phyloP scores from a whole-genome alignment of 192 early-diverging fungal species.

The Coemansia sp. region DNA sequence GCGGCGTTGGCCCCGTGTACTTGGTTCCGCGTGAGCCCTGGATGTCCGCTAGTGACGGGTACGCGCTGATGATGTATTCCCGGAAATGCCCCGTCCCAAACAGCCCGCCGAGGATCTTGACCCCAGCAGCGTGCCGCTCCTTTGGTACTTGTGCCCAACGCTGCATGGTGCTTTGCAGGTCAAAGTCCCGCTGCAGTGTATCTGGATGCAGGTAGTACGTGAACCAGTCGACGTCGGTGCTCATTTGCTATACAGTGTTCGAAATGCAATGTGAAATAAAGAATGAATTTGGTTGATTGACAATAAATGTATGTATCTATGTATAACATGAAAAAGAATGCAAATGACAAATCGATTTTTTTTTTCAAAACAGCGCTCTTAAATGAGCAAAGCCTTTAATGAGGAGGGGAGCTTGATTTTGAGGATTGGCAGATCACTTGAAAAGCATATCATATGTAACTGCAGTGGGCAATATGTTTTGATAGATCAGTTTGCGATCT shows the following conservation, averaged over 20 bases:
- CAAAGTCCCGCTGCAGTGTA: slow-evolving; percentile 27
- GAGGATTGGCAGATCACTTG: too few species aligned
- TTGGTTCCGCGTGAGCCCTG: slow-evolving; percentile 10
- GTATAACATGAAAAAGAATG: neutral
- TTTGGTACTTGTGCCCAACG: slow-evolving; percentile 1
- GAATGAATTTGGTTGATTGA: neutral
- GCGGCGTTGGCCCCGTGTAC: slow-evolving; percentile 30
- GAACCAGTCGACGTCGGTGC: slow-evolving; percentile 37
- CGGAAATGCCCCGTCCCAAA: slow-evolving; percentile 38
- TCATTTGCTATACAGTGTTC: neutral
- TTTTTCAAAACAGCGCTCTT: too few species aligned
- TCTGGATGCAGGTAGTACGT: slow-evolving; percentile 44
- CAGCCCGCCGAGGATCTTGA: slow-evolving; percentile 31
- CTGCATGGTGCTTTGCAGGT: neutral
- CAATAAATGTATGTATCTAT: too few species aligned
- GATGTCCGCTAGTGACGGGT: slow-evolving; percentile 23
- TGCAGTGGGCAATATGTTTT: too few species aligned
- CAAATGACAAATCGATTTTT: too few species aligned
- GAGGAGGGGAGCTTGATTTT: too few species aligned
- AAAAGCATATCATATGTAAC: too few species aligned
- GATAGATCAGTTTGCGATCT: too few species aligned
- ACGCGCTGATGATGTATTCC: slow-evolving; percentile 37
- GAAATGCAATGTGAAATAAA: neutral
- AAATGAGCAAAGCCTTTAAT: too few species aligned
- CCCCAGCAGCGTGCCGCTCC: slow-evolving; percentile 14